Percentiles rank a stretch among this genome's conserved stretches.
Conservation (phyloP, 2,329 filamentous ascomycete species). For the Mollisia scopiformis region DNA sequence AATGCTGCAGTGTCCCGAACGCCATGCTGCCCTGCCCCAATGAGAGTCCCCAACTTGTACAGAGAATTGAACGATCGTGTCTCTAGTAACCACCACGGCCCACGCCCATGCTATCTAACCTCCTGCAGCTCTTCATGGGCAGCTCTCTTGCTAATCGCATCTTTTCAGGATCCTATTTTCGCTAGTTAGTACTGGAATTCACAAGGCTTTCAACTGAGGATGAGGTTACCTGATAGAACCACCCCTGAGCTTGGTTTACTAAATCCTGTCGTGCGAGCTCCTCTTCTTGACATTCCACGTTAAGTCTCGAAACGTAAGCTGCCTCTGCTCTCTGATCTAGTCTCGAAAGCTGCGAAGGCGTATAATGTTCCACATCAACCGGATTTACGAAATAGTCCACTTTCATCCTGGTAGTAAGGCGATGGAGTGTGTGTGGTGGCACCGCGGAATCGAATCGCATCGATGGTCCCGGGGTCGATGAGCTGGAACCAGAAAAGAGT, state of each 20-base stretch:
- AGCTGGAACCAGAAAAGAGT: conserved; percentile 64
- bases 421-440: conserved; percentile 74
- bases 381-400: conserved; percentile 88
- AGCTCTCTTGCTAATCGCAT: conserved; percentile 52
- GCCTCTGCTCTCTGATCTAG: conserved; percentile 80
- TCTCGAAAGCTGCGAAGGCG: conserved; percentile 67
- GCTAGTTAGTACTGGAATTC: too few species aligned
- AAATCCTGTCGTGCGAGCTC: conserved; percentile 55
- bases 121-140: conserved; percentile 61
- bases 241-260: conserved; percentile 69
- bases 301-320: conserved; percentile 69
- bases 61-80: background rate
- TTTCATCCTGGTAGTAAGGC: conserved; percentile 70
- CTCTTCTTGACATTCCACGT: conserved; percentile 76
- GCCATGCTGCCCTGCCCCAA: conserved; percentile 9
- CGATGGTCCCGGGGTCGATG: conserved; percentile 61
- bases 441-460: conserved; percentile 76
- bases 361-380: conserved; percentile 72
- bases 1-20: conserved; percentile 10
- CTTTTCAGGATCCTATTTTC: conserved; percentile 64
- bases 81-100: background rate
- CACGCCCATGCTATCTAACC: conserved; percentile 52
- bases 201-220: too few species aligned
- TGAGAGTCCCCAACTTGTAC: conserved; percentile 1
- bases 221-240: conserved; percentile 72